Evolutionary conservation across 2,329 filamentous ascomycete genomes (phyloP), one percentile per base, ranked within the genome.

Genomic region (Xylaria sp.): DNA sequence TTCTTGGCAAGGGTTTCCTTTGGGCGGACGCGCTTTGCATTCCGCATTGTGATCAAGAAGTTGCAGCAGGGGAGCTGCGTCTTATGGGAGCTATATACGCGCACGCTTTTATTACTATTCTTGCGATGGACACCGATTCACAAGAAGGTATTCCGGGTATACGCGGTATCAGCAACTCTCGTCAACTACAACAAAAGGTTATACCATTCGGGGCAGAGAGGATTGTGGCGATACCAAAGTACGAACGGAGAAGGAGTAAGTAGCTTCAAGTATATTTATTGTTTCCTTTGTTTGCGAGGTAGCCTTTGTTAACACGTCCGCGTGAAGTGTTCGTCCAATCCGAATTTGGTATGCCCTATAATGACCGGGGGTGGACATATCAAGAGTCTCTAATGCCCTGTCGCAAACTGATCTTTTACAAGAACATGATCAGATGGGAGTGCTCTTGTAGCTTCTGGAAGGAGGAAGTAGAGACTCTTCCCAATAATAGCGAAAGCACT

Each of bases 51-150:
- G 11, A 48, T 9, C 4, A 2, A 9, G 21, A 5, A 17, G 11
- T 7, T 9, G 7, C 47, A 12, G n/a, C 47, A 5, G 19, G 24
- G 5, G 2, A 48, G 47, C 47, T 48, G 9, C 19, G 19, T 48
- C 47, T 48, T 24, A 48, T 48, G 47, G 47, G 47, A 21, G 47
- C 47, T 4, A 48, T 48, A 21, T 48, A 48, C 47, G 47, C 47
- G 2, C 19, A 48, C 11, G 47, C 47, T 17, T 21, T 11, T 24
- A 17, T 48, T 19, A 48, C 47, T 9, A 48, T 48, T 17, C 9
- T 48, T 24, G 47, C 11, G 4, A 17, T 17, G 47, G 19, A 24
- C n/a, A 48, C 47, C 4, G 5, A 24, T 24, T 48, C 47, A 5
- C 14, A 11, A 8, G 8, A 48, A 24, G 47, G 47, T 21, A 48